Conservation (phyloP, 139 green algal species). For the Closterium sp. region DNA sequence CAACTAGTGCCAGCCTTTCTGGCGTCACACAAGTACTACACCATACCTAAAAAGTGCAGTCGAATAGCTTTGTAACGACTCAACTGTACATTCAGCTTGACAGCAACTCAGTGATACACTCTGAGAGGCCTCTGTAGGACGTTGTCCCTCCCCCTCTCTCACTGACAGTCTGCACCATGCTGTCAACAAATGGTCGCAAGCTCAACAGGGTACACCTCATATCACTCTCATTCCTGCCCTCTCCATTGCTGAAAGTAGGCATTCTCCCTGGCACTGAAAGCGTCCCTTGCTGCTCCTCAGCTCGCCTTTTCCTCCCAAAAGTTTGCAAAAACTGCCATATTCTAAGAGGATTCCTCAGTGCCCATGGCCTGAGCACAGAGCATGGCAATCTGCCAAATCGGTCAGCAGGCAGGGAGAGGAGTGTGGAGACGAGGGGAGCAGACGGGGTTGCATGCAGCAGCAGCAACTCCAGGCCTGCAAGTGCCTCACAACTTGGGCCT, state of each 20-base stretch:
- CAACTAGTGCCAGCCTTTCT: too few relatives aligned
- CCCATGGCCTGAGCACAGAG: background rate
- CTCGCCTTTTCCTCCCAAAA: too few relatives aligned
- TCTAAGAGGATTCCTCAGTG: background rate
- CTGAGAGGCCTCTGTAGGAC: background rate
- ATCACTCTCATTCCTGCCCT: background rate
- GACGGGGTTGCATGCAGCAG: background rate
- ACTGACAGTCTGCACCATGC: background rate
- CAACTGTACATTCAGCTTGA: background rate
- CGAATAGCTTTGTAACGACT: too few relatives aligned
- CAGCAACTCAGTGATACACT: background rate
- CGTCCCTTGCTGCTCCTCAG: too few relatives aligned
- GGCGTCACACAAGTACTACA: too few relatives aligned
- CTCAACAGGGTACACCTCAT: background rate
- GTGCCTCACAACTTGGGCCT: background rate
- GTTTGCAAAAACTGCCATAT: background rate
- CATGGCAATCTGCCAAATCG: background rate
- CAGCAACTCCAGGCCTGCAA: background rate
- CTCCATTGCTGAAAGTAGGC: too few relatives aligned
- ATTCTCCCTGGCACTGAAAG: too few relatives aligned
- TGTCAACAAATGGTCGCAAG: background rate
- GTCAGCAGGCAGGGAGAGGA: background rate
- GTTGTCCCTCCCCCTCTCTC: background rate
- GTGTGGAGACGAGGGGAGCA: background rate
- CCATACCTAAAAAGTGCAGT: too few relatives aligned